A percentile compares a stretch with the other conserved stretches of the same genome.
These are phyloP conservation scores for Cadophora malorum DNA, from an alignment of 2,329 filamentous ascomycete species.

Conservation along the genomic window DNA sequence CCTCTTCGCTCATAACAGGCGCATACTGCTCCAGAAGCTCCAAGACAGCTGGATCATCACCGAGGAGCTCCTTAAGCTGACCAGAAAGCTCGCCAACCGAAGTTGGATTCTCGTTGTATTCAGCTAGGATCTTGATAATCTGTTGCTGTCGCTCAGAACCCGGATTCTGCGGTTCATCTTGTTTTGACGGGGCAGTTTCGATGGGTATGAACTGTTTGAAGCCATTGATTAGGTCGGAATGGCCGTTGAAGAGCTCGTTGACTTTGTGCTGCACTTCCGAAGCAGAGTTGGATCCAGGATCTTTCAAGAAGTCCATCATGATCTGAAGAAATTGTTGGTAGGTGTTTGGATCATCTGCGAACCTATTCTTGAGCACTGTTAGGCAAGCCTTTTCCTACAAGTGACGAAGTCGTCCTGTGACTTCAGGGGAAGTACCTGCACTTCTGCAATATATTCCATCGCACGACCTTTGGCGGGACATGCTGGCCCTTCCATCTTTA, in stretches of 20 bases:
- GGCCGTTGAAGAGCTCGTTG: not conserved
- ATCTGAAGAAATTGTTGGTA: not conserved
- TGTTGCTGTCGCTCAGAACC: not conserved
- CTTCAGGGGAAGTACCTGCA: not conserved
- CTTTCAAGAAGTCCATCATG: not conserved
- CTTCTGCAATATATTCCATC: not conserved
- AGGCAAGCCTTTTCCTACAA: not conserved
- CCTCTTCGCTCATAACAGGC: not conserved
- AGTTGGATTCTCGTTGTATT: not conserved
- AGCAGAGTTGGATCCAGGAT: not conserved
- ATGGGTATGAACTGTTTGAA: no score
- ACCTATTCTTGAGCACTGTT: not conserved
- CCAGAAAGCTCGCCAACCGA: slow-evolving; percentile 4
- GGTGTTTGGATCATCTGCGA: not conserved
- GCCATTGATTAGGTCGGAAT: not conserved
- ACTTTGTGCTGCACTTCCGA: not conserved
- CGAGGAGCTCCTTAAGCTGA: not conserved
- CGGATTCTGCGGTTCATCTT: not conserved
- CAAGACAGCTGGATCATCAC: not conserved
- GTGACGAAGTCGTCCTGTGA: not conserved
- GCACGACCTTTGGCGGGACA: not conserved
- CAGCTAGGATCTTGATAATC: not conserved
- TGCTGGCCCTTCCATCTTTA: not conserved
- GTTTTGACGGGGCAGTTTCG: not conserved
- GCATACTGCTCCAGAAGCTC: not conserved